Evolutionary conservation across 129 eudicot species (phyloP).

Genomic region (Logfia minima): DNA sequence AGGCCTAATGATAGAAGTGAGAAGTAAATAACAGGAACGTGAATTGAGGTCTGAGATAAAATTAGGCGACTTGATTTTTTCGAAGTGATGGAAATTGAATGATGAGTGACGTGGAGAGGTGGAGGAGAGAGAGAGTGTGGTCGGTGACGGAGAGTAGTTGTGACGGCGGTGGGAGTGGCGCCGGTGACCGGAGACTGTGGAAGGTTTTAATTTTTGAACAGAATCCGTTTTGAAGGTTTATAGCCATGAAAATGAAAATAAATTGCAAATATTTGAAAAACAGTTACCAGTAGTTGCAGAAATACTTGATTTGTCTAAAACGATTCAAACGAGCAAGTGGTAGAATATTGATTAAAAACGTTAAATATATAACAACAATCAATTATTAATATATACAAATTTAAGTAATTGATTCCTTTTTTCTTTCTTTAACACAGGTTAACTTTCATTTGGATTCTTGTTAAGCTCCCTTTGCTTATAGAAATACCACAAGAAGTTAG

Average conservation of each 20-base stretch:
- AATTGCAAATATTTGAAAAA: background rate
- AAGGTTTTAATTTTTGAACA: slow-evolving; percentile 48
- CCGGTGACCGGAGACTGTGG: slow-evolving; percentile 54
- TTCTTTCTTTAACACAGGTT: too few species aligned
- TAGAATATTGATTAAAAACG: too few species aligned
- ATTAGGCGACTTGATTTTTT: slow-evolving; percentile 58
- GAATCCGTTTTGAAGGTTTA: slow-evolving; percentile 57
- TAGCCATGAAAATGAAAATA: background rate
- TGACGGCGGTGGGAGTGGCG: slow-evolving; percentile 60
- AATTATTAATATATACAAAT: too few species aligned
- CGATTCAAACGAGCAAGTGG: too few species aligned
- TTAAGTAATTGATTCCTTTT: too few species aligned
- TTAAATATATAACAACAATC: too few species aligned
- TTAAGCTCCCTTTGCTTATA: background rate
- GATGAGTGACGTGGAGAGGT: slow-evolving; percentile 49
- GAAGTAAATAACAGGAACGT: slow-evolving; percentile 65
- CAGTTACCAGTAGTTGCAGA: background rate
- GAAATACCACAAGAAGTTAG: too few species aligned
- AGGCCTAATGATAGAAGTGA: slow-evolving; percentile 70
- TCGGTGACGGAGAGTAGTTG: slow-evolving; percentile 58
- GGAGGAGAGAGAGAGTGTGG: slow-evolving; percentile 59
- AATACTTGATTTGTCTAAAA: too few species aligned
- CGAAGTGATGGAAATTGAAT: slow-evolving; percentile 40
- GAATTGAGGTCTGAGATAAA: slow-evolving; percentile 59
- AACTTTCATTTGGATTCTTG: background rate